Percentiles rank a stretch among this genome's conserved stretches.
phyloP scores from a whole-genome alignment of 108 stramenopile species.

The Skeletonema tropicum region DNA sequence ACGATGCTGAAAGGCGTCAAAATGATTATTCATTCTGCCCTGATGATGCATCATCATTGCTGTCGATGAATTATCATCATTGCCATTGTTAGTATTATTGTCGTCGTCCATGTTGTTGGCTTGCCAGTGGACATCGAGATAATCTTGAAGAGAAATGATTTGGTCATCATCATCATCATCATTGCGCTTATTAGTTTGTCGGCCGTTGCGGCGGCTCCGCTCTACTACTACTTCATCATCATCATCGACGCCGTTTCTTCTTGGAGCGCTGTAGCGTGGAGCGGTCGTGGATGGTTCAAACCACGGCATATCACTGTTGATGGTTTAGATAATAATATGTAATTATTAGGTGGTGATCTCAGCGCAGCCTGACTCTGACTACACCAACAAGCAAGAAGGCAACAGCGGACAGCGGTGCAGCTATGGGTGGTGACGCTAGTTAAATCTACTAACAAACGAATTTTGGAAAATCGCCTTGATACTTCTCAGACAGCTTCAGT shows the following conservation, averaged over 20 bases:
- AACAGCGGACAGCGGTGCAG: too few relatives aligned
- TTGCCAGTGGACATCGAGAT: constrained; percentile 8
- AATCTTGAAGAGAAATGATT: background rate
- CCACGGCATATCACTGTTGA: background rate
- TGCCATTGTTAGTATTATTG: background rate
- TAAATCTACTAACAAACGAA: too few relatives aligned
- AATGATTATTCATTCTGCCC: background rate
- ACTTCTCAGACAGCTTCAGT: too few relatives aligned
- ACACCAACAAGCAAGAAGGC: too few relatives aligned
- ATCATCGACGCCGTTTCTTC: background rate
- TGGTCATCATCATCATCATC: background rate
- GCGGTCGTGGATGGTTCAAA: background rate
- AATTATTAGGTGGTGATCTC: too few relatives aligned
- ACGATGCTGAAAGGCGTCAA: constrained; percentile 25
- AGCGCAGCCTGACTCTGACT: too few relatives aligned
- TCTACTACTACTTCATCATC: too few relatives aligned
- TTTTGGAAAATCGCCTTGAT: too few relatives aligned
- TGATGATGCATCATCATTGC: background rate
- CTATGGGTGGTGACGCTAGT: too few relatives aligned
- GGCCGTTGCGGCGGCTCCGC: constrained; percentile 1
- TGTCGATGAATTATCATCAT: background rate
- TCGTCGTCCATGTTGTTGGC: too few relatives aligned
- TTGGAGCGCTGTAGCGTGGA: background rate
- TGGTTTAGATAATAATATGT: background rate
- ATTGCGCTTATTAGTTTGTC: background rate